These are phyloP conservation scores for Choanephora cucurbitarum DNA, from an alignment of 371 early-diverging fungal genomes.

Conservation along the genomic window DNA sequence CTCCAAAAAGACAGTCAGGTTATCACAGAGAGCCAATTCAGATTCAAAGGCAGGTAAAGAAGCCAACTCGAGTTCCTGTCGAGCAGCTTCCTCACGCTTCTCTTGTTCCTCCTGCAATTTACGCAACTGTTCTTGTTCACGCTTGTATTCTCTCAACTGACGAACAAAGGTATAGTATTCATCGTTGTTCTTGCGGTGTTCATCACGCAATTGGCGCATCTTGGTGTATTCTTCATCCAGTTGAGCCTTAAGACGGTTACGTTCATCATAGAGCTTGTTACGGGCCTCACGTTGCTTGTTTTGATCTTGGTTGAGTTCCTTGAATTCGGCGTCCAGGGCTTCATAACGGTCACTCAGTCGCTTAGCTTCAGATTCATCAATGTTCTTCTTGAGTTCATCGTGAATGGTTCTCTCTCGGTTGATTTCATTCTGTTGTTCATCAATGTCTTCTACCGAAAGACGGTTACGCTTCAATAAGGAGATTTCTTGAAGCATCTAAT, in stretches of 20 bases:
- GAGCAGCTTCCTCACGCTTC: constrained; percentile 62
- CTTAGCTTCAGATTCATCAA: constrained; percentile 67
- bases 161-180: constrained; percentile 76
- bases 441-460: constrained; percentile 73
- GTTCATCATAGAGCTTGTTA: constrained; percentile 76
- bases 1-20: constrained; percentile 73
- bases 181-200: constrained; percentile 75
- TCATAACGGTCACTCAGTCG: constrained; percentile 70
- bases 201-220: constrained; percentile 68
- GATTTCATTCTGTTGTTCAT: constrained; percentile 67
- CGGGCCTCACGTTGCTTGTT: constrained; percentile 63
- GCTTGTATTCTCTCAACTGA: constrained; percentile 72
- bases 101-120: constrained; percentile 72
- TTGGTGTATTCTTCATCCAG: constrained; percentile 73
- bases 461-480: constrained; percentile 76
- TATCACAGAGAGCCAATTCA: constrained; percentile 84
- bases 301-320: constrained; percentile 61
- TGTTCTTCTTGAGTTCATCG: constrained; percentile 65
- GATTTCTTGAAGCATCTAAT: constrained; percentile 76
- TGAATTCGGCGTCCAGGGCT: constrained; percentile 68
- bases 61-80: constrained; percentile 81
- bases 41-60: constrained; percentile 85
- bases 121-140: constrained; percentile 62
- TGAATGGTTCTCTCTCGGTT: constrained; percentile 72
- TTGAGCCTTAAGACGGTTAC: constrained; percentile 68